Percentiles rank a stretch among this genome's conserved stretches.
phyloP scores from a whole-genome alignment of 192 early-diverging fungal species.

The Pilaira anomala region DNA sequence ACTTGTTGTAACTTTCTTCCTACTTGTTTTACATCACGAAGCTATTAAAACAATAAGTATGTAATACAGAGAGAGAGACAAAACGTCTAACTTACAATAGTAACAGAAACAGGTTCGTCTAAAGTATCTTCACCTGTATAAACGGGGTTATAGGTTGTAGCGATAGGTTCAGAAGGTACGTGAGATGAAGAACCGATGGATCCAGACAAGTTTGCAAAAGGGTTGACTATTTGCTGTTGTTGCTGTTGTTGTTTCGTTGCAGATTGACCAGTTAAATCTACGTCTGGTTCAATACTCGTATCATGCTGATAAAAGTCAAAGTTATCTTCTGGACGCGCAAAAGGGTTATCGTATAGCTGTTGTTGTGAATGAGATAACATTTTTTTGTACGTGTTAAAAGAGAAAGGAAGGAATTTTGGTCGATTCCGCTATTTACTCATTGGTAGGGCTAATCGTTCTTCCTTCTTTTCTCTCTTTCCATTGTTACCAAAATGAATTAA shows the following conservation, averaged over 20 bases:
- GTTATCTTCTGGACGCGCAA: conserved; percentile 14
- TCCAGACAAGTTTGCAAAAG: conserved; percentile 27
- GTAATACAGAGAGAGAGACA: too few species aligned
- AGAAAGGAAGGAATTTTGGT: too few species aligned
- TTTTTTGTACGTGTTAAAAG: too few species aligned
- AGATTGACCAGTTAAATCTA: conserved; percentile 34
- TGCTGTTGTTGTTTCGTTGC: conserved; percentile 13
- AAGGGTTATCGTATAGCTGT: conserved; percentile 29
- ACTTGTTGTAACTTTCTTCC: conserved; percentile 73
- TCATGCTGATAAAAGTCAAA: conserved; percentile 12
- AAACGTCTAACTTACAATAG: conserved; percentile 61
- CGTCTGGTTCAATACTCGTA: conserved; percentile 31
- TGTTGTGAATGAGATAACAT: conserved; percentile 16
- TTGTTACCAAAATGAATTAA: too few species aligned
- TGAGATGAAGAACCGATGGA: conserved; percentile 26
- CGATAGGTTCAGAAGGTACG: background rate
- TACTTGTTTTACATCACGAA: conserved; percentile 70
- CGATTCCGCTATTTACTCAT: too few species aligned
- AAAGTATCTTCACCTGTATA: conserved; percentile 66
- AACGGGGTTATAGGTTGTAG: background rate
- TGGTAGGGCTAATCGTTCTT: too few species aligned
- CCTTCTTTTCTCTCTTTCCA: too few species aligned
- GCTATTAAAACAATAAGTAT: conserved; percentile 40
- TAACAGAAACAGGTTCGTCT: conserved; percentile 92
- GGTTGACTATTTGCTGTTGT: conserved; percentile 8